These are phyloP conservation scores for Aspergillus brasiliensis DNA, from an alignment of 2,329 filamentous ascomycete species.

Conservation along the genomic window DNA sequence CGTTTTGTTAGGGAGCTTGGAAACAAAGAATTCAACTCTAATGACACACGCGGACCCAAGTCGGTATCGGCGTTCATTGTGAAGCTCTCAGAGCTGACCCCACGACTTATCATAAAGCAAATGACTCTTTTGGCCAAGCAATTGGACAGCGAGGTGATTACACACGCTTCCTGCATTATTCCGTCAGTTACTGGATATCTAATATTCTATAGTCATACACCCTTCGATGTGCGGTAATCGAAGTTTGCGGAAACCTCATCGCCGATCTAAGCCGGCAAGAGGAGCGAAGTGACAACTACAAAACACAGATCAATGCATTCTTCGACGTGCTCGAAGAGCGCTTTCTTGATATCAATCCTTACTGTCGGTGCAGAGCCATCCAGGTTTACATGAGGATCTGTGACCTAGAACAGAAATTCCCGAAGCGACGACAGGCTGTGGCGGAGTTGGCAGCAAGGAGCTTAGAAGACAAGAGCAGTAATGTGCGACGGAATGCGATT, in stretches of 20 bases:
- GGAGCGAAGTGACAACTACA: constrained; percentile 88
- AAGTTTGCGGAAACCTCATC: constrained; percentile 96
- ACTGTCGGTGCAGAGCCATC: constrained; percentile 86
- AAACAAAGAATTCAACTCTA: constrained; percentile 97
- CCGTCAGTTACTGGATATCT: constrained; percentile 7
- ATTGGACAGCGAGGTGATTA: constrained; percentile 82
- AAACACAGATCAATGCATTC: constrained; percentile 93
- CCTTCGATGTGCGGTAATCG: constrained; percentile 87
- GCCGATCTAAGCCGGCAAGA: constrained; percentile 86
- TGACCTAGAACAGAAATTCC: constrained; percentile 93
- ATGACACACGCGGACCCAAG: constrained; percentile 92
- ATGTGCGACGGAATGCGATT: constrained; percentile 91
- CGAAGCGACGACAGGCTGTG: constrained; percentile 83
- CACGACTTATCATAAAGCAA: constrained; percentile 92
- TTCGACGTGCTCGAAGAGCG: constrained; percentile 96
- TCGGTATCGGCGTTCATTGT: constrained; percentile 93
- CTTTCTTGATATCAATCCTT: constrained; percentile 95
- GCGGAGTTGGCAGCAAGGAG: constrained; percentile 86
- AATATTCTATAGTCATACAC: constrained; percentile 71
- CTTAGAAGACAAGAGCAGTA: constrained; percentile 96
- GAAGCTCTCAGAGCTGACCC: constrained; percentile 88
- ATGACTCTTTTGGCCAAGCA: constrained; percentile 95
- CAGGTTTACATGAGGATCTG: constrained; percentile 92
- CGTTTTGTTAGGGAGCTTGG: constrained; percentile 70
- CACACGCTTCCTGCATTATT: background rate